Base-by-base conservation (phyloP, 495 filamentous ascomycete species). In the Tirmania nivea region DNA sequence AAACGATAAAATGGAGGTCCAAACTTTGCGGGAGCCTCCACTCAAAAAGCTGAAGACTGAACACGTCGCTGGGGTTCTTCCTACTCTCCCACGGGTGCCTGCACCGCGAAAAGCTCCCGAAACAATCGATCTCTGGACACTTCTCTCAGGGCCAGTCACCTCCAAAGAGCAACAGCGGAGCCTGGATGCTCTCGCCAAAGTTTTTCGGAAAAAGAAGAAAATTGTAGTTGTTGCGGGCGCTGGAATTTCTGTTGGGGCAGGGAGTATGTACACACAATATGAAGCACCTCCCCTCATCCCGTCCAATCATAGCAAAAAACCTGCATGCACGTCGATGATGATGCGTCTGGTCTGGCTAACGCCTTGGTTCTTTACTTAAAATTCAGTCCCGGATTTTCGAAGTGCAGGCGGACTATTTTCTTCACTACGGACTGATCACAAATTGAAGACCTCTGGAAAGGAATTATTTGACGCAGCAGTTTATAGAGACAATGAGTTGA, bases 381-480 rank as follows among this genome's bases (percentile, higher is more conserved):
- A 50, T 20, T 12, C 48, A 94, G 87, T 97, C 60, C 92, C 92
- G 65, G 90, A 97, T 64, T 97, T 97, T 63, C 86, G 90, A 57
- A 96, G 90, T 5, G 78, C 80, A 0, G 80, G 75, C 55, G 90
- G 90, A 20, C 75, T 97, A 2, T 97, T 97, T 68, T 79, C 78
- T 51, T 82, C 79, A 14, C 70, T 94, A 35, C 79, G 81, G 21
- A 80, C 78, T 51, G 80, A 93, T 57, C 84, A 94, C 67, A 89
- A 87, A 51, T 70, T 94, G 34, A 95, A 92, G 67, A 79, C 84
- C 20, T 93, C 89, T 0, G 90, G 90, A 25, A 95, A 97, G 68
- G 79, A 93, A 59, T 75, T 97, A 2, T 96, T 97, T 59, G 90
- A 97, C 70, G 90, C 90, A 50, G 92, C 89, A 2, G 90, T 97